Base-by-base conservation (phyloP, 2,329 filamentous ascomycete genomes). In the Dactylellina haptotyla region DNA sequence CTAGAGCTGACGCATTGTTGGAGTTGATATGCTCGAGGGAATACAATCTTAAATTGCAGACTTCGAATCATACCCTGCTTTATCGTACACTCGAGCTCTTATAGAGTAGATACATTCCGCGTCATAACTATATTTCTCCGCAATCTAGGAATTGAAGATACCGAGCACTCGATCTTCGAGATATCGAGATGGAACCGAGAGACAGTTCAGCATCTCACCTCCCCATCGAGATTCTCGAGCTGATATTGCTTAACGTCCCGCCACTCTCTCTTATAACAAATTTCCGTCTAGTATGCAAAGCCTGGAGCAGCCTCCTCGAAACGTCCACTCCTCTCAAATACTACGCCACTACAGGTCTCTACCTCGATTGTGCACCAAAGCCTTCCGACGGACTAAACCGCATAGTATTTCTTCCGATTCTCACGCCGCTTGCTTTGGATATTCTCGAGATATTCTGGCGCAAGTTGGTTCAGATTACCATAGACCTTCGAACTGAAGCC, bases 321-420 rank as follows among this genome's bases (percentile, higher is more conserved):
- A 43, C 43, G 4, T 58, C 63, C n/a, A 25, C 53, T 9, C 16
- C 34, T 10, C 9, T 53, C 26, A 66, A 66, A 58, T 58, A 66
- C 63, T 58, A 58, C 32, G 53, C 8, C 18, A 50, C 63, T 8
- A 58, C 63, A 23, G 41, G 28, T 16, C 16, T 39, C 5, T 10
- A 50, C 16, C 50, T 20, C 3, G 18, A n/a, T n/a, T 25, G 2
- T 2, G 18, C 23, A 26, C 23, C 37, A 10, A 6, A 8, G 28
- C 16, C n/a, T 14, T 20, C 16, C 23, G 26, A 45, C n/a, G 18
- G 18, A 10, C 2, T 23, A 56, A 20, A 61, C 5, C 9, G 20
- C 14, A 14, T 25, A 23, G 2, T 5, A 12, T 3, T 3, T 4
- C 16, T 9, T 10, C 30, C 14, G 12, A 41, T 28, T 23, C 45